A percentile compares a stretch with the other conserved stretches of the same genome.
Evolutionary conservation across 1,284 basidiomycete species (phyloP).

Genomic region (Moesziomyces antarcticus): DNA sequence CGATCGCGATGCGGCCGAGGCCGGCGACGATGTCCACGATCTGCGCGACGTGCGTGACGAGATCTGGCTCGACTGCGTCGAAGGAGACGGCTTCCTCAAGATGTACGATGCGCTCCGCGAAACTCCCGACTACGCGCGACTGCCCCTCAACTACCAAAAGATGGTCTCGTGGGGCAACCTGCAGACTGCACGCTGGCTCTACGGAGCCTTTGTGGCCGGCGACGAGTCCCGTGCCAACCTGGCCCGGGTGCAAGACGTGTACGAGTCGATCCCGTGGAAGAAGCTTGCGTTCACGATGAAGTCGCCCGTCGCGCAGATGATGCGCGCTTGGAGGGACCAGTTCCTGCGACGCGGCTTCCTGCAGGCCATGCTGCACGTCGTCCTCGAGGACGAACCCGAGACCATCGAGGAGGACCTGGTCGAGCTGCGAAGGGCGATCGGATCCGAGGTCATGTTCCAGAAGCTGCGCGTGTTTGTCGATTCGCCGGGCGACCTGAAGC

Average conservation of each 20-base stretch:
- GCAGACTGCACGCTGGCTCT: constrained; percentile 60
- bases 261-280: constrained; percentile 62
- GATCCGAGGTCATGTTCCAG: constrained; percentile 58
- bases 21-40: constrained; percentile 61
- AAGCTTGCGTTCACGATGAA: constrained; percentile 60
- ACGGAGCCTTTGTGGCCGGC: constrained; percentile 61
- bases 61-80: constrained; percentile 64
- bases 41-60: constrained; percentile 58
- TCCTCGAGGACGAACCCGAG: constrained; percentile 61
- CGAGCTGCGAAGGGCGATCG: constrained; percentile 52
- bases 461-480: constrained; percentile 63
- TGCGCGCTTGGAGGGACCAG: constrained; percentile 57
- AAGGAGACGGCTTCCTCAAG: constrained; percentile 63
- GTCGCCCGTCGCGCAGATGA: constrained; percentile 54
- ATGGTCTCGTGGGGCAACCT: constrained; percentile 63
- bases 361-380: constrained; percentile 54
- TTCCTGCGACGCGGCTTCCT: constrained; percentile 56
- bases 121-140: constrained; percentile 46
- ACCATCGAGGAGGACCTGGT: constrained; percentile 59
- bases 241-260: constrained; percentile 51
- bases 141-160: constrained; percentile 62
- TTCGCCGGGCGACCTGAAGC: constrained; percentile 60
- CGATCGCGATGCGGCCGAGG: constrained; percentile 54
- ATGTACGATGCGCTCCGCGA: constrained; percentile 55
- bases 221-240: constrained; percentile 62